phyloP scores from a whole-genome alignment of 768 basidiomycete species.

The Tulasnella sp. region DNA sequence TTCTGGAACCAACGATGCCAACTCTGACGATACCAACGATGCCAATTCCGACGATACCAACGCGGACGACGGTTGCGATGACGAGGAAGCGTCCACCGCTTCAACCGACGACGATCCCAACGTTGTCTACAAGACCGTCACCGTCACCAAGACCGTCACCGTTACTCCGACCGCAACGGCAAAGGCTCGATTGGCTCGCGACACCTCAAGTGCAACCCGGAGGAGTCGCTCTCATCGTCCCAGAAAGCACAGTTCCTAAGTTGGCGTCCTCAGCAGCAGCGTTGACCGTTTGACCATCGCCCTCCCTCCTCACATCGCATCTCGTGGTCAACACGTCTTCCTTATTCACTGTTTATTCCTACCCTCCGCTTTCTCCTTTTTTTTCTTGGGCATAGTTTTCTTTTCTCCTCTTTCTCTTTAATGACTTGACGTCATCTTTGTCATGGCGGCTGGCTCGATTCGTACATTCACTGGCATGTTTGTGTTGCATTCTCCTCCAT shows the following conservation, averaged over 20 bases:
- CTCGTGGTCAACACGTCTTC: slow-evolving; percentile 7
- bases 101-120: not conserved
- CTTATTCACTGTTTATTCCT: slow-evolving; percentile 15
- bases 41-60: not conserved
- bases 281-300: not conserved
- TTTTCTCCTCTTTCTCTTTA: not conserved
- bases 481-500: slow-evolving; percentile 11
- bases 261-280: not conserved
- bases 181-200: not conserved
- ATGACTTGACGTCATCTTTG: slow-evolving; percentile 11
- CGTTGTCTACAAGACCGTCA: not conserved
- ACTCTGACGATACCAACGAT: not conserved
- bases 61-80: not conserved
- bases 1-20: not conserved
- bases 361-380: not conserved
- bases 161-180: not conserved
- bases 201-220: not conserved
- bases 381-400: slow-evolving; percentile 14
- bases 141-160: not conserved
- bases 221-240: not conserved
- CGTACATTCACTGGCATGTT: slow-evolving; percentile 6
- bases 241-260: not conserved
- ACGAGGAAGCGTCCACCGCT: not conserved
- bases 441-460: slow-evolving; percentile 13
- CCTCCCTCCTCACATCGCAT: not conserved